Conservation (phyloP, 495 filamentous ascomycete species). For the Trichocladium uniseriatum region DNA sequence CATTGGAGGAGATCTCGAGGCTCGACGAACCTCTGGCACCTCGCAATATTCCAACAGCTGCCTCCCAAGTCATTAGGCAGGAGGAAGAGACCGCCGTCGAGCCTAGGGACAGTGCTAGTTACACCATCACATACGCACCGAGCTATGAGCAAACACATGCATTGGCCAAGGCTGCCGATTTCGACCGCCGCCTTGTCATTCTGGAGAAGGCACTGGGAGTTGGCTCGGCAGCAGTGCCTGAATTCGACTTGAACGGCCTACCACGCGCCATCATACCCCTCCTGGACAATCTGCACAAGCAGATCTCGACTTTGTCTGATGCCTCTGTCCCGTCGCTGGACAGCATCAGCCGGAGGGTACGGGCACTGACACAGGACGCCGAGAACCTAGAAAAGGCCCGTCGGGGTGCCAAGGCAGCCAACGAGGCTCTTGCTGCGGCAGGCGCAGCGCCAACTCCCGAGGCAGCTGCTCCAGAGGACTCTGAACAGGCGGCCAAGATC, state of each 20-base stretch:
- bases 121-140: conserved; percentile 49
- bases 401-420: conserved; percentile 57
- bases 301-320: conserved; percentile 54
- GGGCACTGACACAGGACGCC: conserved; percentile 67
- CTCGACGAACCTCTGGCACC: conserved; percentile 23
- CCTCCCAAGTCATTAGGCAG: neutral
- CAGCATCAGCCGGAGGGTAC: conserved; percentile 60
- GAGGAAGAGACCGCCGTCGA: conserved; percentile 2
- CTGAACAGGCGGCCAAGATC: conserved; percentile 73
- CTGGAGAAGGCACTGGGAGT: conserved; percentile 80
- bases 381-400: conserved; percentile 67
- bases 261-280: conserved; percentile 66
- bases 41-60: conserved; percentile 20
- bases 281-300: conserved; percentile 66
- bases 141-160: conserved; percentile 52
- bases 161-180: conserved; percentile 74
- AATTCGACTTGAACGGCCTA: conserved; percentile 47
- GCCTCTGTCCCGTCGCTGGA: conserved; percentile 62
- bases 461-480: conserved; percentile 29
- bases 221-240: conserved; percentile 54
- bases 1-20: conserved; percentile 50
- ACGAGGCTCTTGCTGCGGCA: conserved; percentile 46
- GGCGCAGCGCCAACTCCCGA: conserved; percentile 31
- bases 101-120: conserved; percentile 26
- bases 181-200: conserved; percentile 67